Percentiles rank a stretch among this genome's conserved stretches.
Conservation (phyloP, 2,329 filamentous ascomycete genomes). For the Stachybotrys chlorohalonatus region DNA sequence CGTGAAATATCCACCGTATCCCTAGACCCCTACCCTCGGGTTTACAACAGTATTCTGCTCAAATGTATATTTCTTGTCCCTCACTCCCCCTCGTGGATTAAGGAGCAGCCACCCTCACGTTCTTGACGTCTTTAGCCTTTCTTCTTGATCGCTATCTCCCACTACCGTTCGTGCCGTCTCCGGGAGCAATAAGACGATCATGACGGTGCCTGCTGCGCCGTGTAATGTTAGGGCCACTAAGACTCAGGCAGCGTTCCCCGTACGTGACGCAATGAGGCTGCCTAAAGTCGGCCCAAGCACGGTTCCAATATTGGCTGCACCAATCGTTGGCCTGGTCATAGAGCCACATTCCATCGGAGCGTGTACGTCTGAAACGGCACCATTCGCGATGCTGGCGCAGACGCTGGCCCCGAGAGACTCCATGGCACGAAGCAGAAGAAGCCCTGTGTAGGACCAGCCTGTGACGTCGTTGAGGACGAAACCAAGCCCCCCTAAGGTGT, state of each 20-base stretch:
- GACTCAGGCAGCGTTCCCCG: background rate
- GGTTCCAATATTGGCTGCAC: constrained; percentile 1
- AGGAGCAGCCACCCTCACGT: background rate
- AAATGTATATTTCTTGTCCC: background rate
- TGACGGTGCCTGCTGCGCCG: background rate
- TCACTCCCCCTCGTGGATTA: background rate
- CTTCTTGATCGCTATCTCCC: background rate
- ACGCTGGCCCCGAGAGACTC: constrained; percentile 1
- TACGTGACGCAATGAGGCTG: constrained; percentile 1
- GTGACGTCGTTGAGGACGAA: background rate
- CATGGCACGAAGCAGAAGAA: background rate
- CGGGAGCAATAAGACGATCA: background rate
- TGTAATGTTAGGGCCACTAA: background rate
- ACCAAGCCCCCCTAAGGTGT: background rate
- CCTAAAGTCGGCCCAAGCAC: constrained; percentile 1
- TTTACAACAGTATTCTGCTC: background rate
- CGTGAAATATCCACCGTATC: background rate
- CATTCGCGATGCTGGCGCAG: background rate
- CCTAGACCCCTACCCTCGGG: background rate
- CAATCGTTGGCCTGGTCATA: constrained; percentile 1
- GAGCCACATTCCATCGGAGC: background rate
- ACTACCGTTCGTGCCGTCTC: background rate
- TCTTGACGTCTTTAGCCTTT: background rate
- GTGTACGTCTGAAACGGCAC: constrained; percentile 1
- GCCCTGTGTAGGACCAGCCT: background rate